phyloP scores from a whole-genome alignment of 148 eudicot species.

The Gaultheria prostrata region DNA sequence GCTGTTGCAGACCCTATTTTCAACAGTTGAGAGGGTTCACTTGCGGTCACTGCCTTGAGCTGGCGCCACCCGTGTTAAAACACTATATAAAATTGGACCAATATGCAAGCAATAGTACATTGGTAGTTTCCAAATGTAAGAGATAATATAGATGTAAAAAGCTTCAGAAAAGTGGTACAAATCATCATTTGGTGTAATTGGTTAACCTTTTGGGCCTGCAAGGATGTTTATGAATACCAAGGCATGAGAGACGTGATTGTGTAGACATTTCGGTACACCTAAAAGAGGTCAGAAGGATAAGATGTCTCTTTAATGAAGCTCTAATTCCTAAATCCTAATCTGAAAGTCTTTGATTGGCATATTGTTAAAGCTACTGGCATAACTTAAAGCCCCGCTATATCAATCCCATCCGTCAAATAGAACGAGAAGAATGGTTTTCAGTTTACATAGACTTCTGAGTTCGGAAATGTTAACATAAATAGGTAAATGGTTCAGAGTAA shows the following conservation, averaged over 20 bases:
- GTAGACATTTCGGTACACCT: not conserved
- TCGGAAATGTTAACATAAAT: not conserved
- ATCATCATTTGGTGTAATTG: not conserved
- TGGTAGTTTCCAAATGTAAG: not conserved
- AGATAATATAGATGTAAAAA: not conserved
- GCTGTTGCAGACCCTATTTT: no score
- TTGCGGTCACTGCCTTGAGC: not conserved
- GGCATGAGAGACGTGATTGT: not conserved
- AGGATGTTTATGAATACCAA: not conserved
- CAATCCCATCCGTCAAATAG: not conserved
- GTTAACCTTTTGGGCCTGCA: not conserved
- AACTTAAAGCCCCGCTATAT: not conserved
- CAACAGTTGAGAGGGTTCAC: not conserved
- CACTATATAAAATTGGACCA: not conserved
- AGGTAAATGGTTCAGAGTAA: not conserved
- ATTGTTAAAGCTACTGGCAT: not conserved
- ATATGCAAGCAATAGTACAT: not conserved
- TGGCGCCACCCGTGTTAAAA: not conserved
- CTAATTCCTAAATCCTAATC: not conserved
- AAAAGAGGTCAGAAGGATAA: not conserved
- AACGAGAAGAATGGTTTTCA: not conserved
- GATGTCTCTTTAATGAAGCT: not conserved
- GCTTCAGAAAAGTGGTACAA: not conserved
- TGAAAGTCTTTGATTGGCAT: not conserved
- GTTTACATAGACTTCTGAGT: not conserved